These are phyloP conservation scores for Orbilia javanica DNA, from an alignment of 2,329 filamentous ascomycete species.

Conservation along the genomic window DNA sequence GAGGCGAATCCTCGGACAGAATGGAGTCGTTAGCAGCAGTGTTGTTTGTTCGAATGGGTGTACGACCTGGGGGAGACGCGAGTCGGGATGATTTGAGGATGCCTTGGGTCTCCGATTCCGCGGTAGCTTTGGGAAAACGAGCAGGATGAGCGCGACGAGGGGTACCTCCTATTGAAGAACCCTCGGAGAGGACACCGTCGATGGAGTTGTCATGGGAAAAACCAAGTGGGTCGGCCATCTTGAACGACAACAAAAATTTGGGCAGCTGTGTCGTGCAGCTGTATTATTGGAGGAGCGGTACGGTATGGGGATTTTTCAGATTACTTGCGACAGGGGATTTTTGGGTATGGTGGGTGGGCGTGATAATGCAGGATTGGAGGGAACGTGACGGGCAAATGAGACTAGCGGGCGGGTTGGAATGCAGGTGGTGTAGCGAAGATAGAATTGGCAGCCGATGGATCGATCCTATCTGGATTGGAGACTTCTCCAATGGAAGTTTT, in stretches of 20 bases:
- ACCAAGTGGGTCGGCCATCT: constrained; percentile 49
- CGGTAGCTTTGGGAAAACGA: constrained; percentile 51
- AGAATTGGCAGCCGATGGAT: constrained; percentile 2
- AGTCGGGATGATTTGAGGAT: constrained; percentile 41
- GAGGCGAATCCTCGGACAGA: constrained; percentile 31
- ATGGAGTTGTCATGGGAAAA: constrained; percentile 46
- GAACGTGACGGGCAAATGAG: constrained; percentile 33
- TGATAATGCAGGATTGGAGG: constrained; percentile 22
- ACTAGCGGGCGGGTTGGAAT: constrained; percentile 24
- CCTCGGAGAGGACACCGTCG: constrained; percentile 54
- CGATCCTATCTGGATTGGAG: too few species aligned
- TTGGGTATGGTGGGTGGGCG: constrained; percentile 11
- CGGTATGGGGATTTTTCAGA: constrained; percentile 12
- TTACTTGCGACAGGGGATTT: constrained; percentile 35
- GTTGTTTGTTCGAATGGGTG: constrained; percentile 46
- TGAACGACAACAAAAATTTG: constrained; percentile 35
- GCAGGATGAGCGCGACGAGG: constrained; percentile 57
- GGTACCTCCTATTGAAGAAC: constrained; percentile 49
- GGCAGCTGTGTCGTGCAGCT: constrained; percentile 54
- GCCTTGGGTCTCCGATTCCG: constrained; percentile 47
- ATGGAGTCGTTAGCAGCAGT: constrained; percentile 30
- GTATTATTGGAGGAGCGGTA: constrained; percentile 54
- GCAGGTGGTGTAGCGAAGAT: constrained; percentile 30
- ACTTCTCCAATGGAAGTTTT: neutral
- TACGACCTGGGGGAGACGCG: constrained; percentile 50